A percentile compares a stretch with the other conserved stretches of the same genome.
These are phyloP conservation scores for Tricholoma hemisulphureum DNA, from an alignment of 768 basidiomycete genomes.

Conservation along the genomic window DNA sequence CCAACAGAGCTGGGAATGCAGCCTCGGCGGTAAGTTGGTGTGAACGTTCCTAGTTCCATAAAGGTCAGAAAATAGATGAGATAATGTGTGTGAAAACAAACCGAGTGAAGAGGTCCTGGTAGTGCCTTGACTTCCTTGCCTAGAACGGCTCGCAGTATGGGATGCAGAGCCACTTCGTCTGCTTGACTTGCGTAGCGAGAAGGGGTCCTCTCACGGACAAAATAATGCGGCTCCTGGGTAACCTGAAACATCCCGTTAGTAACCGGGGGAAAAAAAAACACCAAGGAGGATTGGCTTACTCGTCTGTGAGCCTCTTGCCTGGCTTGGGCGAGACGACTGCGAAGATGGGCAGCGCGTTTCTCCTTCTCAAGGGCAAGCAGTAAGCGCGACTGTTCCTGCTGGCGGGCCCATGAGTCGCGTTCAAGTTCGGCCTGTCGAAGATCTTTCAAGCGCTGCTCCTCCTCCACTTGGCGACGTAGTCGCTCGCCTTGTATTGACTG, in stretches of 20 bases:
- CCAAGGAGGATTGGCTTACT: background rate
- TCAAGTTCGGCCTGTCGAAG: constrained; percentile 1
- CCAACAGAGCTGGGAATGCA: background rate
- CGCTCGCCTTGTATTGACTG: constrained; percentile 9
- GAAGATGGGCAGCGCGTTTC: background rate
- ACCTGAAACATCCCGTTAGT: background rate
- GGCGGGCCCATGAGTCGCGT: background rate
- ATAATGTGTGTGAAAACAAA: background rate
- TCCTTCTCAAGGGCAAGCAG: background rate
- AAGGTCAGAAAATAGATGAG: no score
- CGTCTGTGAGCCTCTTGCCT: background rate
- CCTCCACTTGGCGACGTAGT: constrained; percentile 6
- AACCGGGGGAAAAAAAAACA: no score
- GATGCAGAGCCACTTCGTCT: constrained; percentile 1
- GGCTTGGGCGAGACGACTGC: background rate
- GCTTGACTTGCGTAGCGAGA: background rate
- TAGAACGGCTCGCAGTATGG: background rate
- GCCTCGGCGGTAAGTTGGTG: background rate
- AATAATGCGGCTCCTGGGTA: background rate
- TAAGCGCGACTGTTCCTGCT: background rate
- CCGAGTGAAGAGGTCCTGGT: background rate
- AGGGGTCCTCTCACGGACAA: background rate
- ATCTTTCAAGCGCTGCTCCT: constrained; percentile 1
- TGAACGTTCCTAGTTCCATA: background rate
- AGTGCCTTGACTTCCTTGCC: background rate